Evolutionary conservation across 228 moss, liverwort and hornwort species (phyloP).

Genomic region (Sphagnum magellanicum): DNA sequence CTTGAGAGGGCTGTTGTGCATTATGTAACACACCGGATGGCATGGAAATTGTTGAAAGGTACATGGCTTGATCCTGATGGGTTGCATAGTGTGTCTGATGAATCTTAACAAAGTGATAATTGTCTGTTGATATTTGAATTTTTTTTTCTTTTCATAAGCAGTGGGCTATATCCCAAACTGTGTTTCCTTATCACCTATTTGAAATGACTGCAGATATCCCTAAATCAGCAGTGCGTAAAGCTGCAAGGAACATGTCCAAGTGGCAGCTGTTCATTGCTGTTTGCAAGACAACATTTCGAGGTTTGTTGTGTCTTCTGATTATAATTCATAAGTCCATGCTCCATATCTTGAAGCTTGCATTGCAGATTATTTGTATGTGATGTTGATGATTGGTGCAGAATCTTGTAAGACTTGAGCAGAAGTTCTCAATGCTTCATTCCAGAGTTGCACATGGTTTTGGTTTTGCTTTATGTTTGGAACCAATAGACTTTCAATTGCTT

Average conservation of each 20-base stretch:
- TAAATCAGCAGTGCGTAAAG: slow-evolving; percentile 92
- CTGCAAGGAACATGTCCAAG: slow-evolving; percentile 61
- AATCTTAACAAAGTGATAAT: background rate
- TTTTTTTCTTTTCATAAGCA: background rate
- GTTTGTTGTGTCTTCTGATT: slow-evolving; percentile 16
- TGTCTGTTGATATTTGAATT: background rate
- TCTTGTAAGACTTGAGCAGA: background rate
- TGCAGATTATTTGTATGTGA: background rate
- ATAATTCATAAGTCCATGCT: no score
- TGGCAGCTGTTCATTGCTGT: slow-evolving; percentile 61
- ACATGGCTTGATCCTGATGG: background rate
- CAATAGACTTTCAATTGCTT: background rate
- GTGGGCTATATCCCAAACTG: background rate
- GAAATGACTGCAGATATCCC: slow-evolving; percentile 69
- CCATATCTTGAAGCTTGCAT: background rate
- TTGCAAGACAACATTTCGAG: slow-evolving; percentile 82
- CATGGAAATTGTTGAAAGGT: slow-evolving; percentile 99
- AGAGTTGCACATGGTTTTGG: background rate
- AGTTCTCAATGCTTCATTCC: background rate
- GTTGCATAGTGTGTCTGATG: background rate
- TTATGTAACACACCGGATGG: slow-evolving; percentile 63
- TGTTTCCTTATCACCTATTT: background rate
- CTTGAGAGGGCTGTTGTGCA: slow-evolving; percentile 78
- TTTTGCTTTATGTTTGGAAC: background rate
- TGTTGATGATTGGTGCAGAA: background rate